Evolutionary conservation across 106 monocot species (phyloP).

Genomic region (Dendrobium officinale): DNA sequence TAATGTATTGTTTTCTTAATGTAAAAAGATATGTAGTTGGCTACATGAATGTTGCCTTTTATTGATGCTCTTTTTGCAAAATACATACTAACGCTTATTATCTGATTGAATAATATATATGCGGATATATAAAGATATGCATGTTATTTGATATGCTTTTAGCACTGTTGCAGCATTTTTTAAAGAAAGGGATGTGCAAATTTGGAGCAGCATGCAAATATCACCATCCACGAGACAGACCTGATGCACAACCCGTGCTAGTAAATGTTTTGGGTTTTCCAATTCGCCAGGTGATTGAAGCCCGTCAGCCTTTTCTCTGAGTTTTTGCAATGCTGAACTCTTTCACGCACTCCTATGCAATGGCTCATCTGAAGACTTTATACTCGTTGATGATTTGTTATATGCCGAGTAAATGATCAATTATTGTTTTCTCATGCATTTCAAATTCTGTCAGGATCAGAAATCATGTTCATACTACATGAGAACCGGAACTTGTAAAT

Average conservation of each 20-base stretch:
- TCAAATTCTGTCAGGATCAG: slow-evolving; percentile 37
- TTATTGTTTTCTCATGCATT: background rate
- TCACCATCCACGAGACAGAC: slow-evolving; percentile 58
- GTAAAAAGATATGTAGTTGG: too few relatives aligned
- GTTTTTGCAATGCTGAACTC: background rate
- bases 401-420: background rate
- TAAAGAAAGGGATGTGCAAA: slow-evolving; percentile 65
- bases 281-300: slow-evolving; percentile 48
- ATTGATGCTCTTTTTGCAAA: too few relatives aligned
- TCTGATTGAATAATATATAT: too few relatives aligned
- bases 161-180: slow-evolving; percentile 48
- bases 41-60: too few relatives aligned
- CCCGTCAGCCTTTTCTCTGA: background rate
- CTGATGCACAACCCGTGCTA: slow-evolving; percentile 23
- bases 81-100: too few relatives aligned
- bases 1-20: too few relatives aligned
- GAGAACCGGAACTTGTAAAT: slow-evolving; percentile 65
- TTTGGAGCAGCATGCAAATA: slow-evolving; percentile 69
- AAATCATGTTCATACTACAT: slow-evolving; percentile 60
- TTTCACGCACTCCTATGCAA: background rate
- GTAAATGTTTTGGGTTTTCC: slow-evolving; percentile 59
- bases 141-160: background rate
- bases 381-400: background rate
- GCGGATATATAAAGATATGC: background rate
- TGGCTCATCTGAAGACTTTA: background rate